Evolutionary conservation across 2,329 filamentous ascomycete species (phyloP), one percentile per base, ranked within the genome.

Genomic region (Pezizomycotina sp.): DNA sequence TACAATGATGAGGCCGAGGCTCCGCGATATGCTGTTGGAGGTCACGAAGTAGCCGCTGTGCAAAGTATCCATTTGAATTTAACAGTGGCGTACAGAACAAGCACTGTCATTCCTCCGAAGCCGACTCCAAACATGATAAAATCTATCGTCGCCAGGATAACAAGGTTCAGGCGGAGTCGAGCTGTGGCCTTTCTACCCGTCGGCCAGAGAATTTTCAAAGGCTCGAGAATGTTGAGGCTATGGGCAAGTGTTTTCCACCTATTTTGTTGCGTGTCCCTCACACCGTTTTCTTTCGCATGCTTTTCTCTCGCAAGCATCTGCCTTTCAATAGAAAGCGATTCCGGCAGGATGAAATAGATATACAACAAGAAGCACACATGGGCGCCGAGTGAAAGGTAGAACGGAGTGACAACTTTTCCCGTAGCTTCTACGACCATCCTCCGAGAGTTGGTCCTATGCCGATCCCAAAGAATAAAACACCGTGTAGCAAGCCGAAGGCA

Each of bases 401-500:
- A 95, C 29, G 92, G 69, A n/a, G 72, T 69, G 5, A 93, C 55
- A 10, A 91, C 64, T 27, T 69, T 71, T 5, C 79, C 78, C 0
- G 79, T 84, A 55, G 65, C 68, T 50, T 78, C 70, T 50, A 92
- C 76, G 27, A 93, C 63, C 48, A 79, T 2, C 78, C 84, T 0
- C 83, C 77, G 14, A 92, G 53, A 2, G 91, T 65, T 5, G 89
- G 89, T 0, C 89, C 89, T 20, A 86, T 58, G 0, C 89, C 86
- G 28, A 95, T 71, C n/a, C 89, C 89, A 2, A 69, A 67, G 56
- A 92, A 95, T 6, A 98, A 63, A 48, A 77, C 83, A 7, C 81
- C 83, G 51, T 95, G 81, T 50, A 95, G 76, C 54, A 84, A 86
- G 5, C 82, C 84, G 55, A 95, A 89, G 4, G 74, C 71, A 5